Evolutionary conservation across 2,329 filamentous ascomycete species (phyloP), one percentile per base, ranked within the genome.

Genomic region (Fusarium bulbicola): DNA sequence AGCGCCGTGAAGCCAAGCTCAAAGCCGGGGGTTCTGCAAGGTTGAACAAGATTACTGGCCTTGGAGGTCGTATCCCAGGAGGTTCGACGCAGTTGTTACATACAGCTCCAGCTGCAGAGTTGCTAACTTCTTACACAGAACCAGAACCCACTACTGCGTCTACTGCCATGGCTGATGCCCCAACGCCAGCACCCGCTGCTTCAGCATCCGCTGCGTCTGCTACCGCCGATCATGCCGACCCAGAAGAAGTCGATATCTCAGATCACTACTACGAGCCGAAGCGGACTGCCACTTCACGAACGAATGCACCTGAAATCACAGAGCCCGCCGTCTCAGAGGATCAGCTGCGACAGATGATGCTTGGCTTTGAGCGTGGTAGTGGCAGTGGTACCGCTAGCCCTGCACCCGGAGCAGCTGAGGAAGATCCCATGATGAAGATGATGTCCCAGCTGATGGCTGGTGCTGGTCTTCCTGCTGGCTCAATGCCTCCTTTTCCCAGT

Each of bases 241-340:
- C 93, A 11, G 92, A 91, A 10, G 93, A 95, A 81, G 88, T 94
- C 72, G 93, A 95, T 80, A 94, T 95, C 74, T 93, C 92, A n/a
- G 83, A 92, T 72, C 92, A 93, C 82, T 91, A 87, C 81, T 93
- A 92, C 81, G 82, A 87, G 39, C 91, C 91, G 3, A 81, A 84
- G 30, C 82, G 83, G 15, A 70, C 76, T 13, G 76, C 70, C n/a
- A 77, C 69, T 32, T 77, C 84, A 58, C 75, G 81, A 37, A 34
- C 15, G 13, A 71, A 79, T 37, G 58, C 72, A 9, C 69, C 78
- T 43, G 68, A 79, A 59, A 79, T 82, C 66, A 76, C 80, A 28
- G 76, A 73, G 37, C 63, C 71, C 15, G 26, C 81, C 47, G 79
- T 88, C 50, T 85, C 85, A n/a, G 89, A 92, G 62, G 86, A 86